These are phyloP conservation scores for Penicillium sp. DNA, from an alignment of 2,329 filamentous ascomycete genomes.

Conservation along the genomic window DNA sequence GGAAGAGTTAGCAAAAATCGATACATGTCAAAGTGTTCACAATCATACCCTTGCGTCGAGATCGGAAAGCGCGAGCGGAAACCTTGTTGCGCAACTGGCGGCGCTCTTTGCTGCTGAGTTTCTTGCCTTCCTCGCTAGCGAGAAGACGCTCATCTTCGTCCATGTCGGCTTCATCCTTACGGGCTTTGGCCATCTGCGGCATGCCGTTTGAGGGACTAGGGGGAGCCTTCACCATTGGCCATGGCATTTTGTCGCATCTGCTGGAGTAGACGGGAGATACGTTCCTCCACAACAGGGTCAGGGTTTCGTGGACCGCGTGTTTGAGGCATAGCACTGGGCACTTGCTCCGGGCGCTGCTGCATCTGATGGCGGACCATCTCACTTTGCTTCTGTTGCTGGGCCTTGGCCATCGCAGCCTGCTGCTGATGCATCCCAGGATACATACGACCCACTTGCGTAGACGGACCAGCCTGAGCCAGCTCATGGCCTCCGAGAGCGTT, in stretches of 20 bases:
- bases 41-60: slow-evolving; percentile 87
- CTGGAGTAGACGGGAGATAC: slow-evolving; percentile 87
- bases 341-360: slow-evolving; percentile 39
- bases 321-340: slow-evolving; percentile 28
- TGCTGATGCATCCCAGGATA: slow-evolving; percentile 95
- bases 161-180: slow-evolving; percentile 98
- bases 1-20: slow-evolving; percentile 3
- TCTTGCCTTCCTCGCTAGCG: slow-evolving; percentile 98
- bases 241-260: slow-evolving; percentile 80
- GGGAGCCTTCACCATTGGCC: slow-evolving; percentile 51
- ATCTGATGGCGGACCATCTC: slow-evolving; percentile 58
- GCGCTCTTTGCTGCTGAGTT: slow-evolving; percentile 95
- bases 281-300: slow-evolving; percentile 80
- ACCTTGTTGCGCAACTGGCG: slow-evolving; percentile 99
- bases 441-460: slow-evolving; percentile 66
- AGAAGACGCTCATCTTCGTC: slow-evolving; percentile 93
- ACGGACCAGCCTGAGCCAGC: slow-evolving; percentile 51
- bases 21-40: background rate
- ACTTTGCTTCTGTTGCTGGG: slow-evolving; percentile 64
- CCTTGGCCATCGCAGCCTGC: slow-evolving; percentile 74
- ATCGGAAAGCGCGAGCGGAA: slow-evolving; percentile 94
- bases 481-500: slow-evolving; percentile 67
- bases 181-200: slow-evolving; percentile 69
- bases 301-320: slow-evolving; percentile 42
- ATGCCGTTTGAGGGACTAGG: slow-evolving; percentile 43